These are phyloP conservation scores for Pythium brachiatum DNA, from an alignment of 352 stramenopile species.

Conservation along the genomic window DNA sequence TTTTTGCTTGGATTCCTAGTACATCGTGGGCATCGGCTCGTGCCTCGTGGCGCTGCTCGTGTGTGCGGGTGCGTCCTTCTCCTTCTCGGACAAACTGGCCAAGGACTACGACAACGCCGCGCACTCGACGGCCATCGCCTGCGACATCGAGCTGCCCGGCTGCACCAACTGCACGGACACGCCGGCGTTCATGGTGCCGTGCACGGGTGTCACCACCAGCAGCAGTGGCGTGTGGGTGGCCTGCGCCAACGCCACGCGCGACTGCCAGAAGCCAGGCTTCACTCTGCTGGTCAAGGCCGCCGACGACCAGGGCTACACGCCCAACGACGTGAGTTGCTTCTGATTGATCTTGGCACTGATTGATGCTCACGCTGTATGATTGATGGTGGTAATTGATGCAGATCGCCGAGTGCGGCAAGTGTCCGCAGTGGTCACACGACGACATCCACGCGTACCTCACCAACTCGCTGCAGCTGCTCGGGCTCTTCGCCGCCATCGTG, in stretches of 20 bases:
- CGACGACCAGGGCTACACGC: slow-evolving; percentile 52
- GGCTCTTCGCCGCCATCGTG: slow-evolving; percentile 62
- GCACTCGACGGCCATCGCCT: slow-evolving; percentile 42
- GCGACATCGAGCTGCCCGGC: slow-evolving; percentile 55
- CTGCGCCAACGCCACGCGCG: slow-evolving; percentile 28
- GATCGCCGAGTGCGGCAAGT: slow-evolving; percentile 71
- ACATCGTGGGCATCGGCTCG: slow-evolving; percentile 61
- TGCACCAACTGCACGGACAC: slow-evolving; percentile 76
- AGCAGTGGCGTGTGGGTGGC: slow-evolving; percentile 38
- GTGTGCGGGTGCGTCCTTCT: slow-evolving; percentile 63
- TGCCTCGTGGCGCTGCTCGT: slow-evolving; percentile 64
- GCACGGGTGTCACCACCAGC: slow-evolving; percentile 38
- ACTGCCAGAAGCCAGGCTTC: slow-evolving; percentile 45
- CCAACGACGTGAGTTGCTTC: slow-evolving; percentile 55
- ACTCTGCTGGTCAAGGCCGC: slow-evolving; percentile 53
- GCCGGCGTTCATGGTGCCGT: slow-evolving; percentile 27
- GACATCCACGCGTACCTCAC: slow-evolving; percentile 72
- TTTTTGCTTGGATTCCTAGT: slow-evolving; percentile 32
- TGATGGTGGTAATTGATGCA: slow-evolving; percentile 13
- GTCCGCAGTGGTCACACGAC: slow-evolving; percentile 67
- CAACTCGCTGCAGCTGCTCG: slow-evolving; percentile 60
- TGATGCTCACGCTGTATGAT: background rate
- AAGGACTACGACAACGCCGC: slow-evolving; percentile 40
- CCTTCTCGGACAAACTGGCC: slow-evolving; percentile 56
- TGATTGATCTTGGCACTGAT: slow-evolving; percentile 5